Base-by-base conservation (phyloP, 2,329 filamentous ascomycete genomes). In the Lecanicillium sp. region DNA sequence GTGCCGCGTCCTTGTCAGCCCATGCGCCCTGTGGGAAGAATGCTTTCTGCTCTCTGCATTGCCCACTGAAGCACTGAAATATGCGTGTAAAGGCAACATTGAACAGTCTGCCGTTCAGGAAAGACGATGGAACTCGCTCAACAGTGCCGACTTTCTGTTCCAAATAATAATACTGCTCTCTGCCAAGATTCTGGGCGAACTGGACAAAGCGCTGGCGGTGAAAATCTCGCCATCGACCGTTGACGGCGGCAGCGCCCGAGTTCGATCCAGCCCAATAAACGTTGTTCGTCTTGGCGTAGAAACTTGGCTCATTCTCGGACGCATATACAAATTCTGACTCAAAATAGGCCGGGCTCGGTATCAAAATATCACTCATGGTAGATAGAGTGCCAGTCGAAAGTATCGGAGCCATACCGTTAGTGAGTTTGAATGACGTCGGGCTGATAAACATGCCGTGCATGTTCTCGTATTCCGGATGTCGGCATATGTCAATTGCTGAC, bases 221-320 rank as follows among this genome's bases (percentile, higher is more conserved):
- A 33, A 65, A 70, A 1, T 59, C 42, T 1, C 52, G 53, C 74
- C 74, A 78, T 0, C 57, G 47, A 2, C 59, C 52, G 9, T 62
- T 57, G 0, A 52, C 51, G 0, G 60, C 62, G 32, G 62, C 70
- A 0, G 69, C 75, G 2, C 77, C 78, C 0, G 77, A 79, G 0
- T 68, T 78, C 0, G 72, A 77, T 0, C 78, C 78, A 0, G 72
- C 69, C 79, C 78, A 82, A 57, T 81, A 81, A 0, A 81, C 55
- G 2, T 68, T 70, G 29, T 73, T 70, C 2, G 53, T 54, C 54
- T 82, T 83, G 5, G 63, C 39, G 0, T 71, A 58, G 76, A 77
- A 82, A 0, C 61, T 56, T 0, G 68, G 32, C 49, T 79, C 77
- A 2, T 62, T 39, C 0, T 50, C 24, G 0, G 60, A 55, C 2